phyloP scores from a whole-genome alignment of 192 early-diverging fungal species.

The Entrophospora sp. region DNA sequence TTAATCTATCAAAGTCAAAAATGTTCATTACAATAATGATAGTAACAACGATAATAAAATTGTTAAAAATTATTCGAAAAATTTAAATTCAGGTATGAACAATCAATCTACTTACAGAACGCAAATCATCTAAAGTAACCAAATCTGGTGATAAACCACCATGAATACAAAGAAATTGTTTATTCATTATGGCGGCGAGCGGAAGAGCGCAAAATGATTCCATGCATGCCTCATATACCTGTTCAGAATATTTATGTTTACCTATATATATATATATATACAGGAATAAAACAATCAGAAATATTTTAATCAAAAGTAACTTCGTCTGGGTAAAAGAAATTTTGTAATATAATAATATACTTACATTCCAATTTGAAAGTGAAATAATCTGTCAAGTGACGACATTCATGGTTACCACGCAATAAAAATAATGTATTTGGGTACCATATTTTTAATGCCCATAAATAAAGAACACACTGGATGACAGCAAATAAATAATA shows the following conservation, averaged over 20 bases:
- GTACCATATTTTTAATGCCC: slow-evolving; percentile 88
- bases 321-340: background rate
- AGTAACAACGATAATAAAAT: too few relatives aligned
- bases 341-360: slow-evolving; percentile 7
- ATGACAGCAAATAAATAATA: background rate
- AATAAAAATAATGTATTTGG: slow-evolving; percentile 78
- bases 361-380: slow-evolving; percentile 97
- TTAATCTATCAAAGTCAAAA: slow-evolving; percentile 66
- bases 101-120: slow-evolving; percentile 44
- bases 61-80: too few relatives aligned
- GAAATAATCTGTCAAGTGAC: slow-evolving; percentile 96
- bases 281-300: background rate
- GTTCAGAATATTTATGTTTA: slow-evolving; percentile 89
- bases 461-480: slow-evolving; percentile 86
- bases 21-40: too few relatives aligned
- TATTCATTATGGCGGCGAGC: slow-evolving; percentile 90
- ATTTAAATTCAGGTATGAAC: too few relatives aligned
- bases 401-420: slow-evolving; percentile 94
- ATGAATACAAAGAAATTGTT: slow-evolving; percentile 93
- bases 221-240: slow-evolving; percentile 84
- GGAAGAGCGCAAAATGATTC: slow-evolving; percentile 88
- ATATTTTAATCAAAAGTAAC: background rate
- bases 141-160: slow-evolving; percentile 92
- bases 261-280: slow-evolving; percentile 38
- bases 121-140: slow-evolving; percentile 83